Conservation (phyloP, 495 filamentous ascomycete genomes). For the Pyrenula aspistea region DNA sequence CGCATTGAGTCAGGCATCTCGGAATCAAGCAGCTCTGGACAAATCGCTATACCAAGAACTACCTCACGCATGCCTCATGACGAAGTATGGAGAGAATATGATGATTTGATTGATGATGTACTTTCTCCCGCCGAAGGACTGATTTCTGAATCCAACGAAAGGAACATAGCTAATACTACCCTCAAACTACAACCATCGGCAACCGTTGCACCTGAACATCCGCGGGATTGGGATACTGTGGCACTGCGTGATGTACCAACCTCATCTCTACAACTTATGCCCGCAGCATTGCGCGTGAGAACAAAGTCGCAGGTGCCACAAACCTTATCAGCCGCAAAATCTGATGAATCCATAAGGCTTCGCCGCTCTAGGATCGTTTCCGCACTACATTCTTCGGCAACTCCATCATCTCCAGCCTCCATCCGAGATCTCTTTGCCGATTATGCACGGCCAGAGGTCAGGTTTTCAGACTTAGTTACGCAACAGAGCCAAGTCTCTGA, state of each 20-base stretch:
- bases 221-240: neutral
- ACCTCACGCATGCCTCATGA: constrained; percentile 56
- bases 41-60: constrained; percentile 40
- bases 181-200: neutral
- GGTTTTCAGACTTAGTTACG: neutral
- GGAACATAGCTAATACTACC: neutral
- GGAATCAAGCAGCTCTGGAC: constrained; percentile 56
- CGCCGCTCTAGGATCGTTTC: constrained; percentile 29
- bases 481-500: neutral
- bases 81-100: constrained; percentile 90
- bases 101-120: constrained; percentile 74
- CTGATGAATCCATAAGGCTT: constrained; percentile 9
- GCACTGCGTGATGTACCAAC: neutral
- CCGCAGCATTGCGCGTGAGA: neutral
- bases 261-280: neutral
- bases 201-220: neutral
- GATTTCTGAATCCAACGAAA: neutral
- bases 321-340: neutral
- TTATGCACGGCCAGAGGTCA: constrained; percentile 7
- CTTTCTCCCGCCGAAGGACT: constrained; percentile 29
- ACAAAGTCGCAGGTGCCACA: neutral
- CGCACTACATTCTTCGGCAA: constrained; percentile 26
- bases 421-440: constrained; percentile 24
- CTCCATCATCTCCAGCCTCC: constrained; percentile 27
- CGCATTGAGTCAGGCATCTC: constrained; percentile 58